Base-by-base conservation (phyloP, 2,329 filamentous ascomycete genomes). In the Cytospora chrysosperma region DNA sequence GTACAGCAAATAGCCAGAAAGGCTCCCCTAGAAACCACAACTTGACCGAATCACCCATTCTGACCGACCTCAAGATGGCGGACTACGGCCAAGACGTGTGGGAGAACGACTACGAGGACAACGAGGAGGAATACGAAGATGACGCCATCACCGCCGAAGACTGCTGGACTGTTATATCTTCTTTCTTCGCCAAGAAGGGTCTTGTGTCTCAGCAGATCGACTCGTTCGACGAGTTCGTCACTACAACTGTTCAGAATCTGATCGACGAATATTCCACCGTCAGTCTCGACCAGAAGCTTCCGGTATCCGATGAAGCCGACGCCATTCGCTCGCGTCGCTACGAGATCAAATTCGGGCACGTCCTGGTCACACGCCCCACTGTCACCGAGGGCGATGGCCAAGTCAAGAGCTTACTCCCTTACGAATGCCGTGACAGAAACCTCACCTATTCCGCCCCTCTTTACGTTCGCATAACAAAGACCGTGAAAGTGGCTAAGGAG, bases 121-220 rank as follows among this genome's bases (percentile, higher is more conserved):
- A 89, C 66, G 86, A 88, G 69, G 85, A 85, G 67, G 85, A 87
- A 68, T 90, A 89, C 71, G 88, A 86, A 40, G 85, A 88, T 67
- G 79, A 83, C 65, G 82, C 82, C 70, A 97, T 98, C 79, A 97
- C 93, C 28, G 92, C 93, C 66, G 95, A 98, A 81, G 96, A 99
- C 79, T 97, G 93, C 82, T 99, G 96, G 95, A 91, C 90, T 68
- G 94, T 98, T 73, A 98, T 99, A 75, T 93, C 91, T 62, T 91
- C 95, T 12, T 98, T 97, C 82, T 99, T 99, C 79, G 92, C 97
- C 71, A 86, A 88, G 67, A 99, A 98, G 79, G 94, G 95, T 72
- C 85, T 99, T 34, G 95, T 97, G 26, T 97, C 95, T 19, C 94
- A 99, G 78, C 95, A 99, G 81, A 88, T 98, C 67, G 94, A 98